Evolutionary conservation across 169 alveolate species (phyloP).

Genomic region (Cryptosporidium sp.): DNA sequence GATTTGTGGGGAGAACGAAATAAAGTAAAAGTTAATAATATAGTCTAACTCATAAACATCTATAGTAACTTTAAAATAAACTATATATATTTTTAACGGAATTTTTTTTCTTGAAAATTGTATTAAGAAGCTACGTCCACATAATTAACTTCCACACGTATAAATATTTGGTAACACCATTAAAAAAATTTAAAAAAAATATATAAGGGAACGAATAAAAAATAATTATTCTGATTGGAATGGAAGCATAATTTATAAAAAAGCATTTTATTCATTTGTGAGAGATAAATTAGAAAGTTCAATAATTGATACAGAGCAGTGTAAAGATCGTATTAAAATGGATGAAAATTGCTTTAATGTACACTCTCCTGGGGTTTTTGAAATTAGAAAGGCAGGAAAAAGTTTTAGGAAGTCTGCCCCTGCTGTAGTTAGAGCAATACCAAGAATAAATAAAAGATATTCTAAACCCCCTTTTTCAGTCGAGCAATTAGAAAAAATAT

Average conservation of each 20-base stretch:
- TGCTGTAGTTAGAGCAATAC: constrained; percentile 57
- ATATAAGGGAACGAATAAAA: neutral
- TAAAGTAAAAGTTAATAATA: neutral
- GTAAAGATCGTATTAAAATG: neutral
- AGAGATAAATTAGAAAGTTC: neutral
- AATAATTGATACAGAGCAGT: neutral
- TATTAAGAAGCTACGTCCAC: neutral
- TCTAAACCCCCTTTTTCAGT: constrained; percentile 48
- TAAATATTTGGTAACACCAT: neutral
- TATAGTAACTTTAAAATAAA: neutral
- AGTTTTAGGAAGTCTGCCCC: constrained; percentile 66
- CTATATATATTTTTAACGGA: too few relatives aligned
- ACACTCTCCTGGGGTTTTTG: constrained; percentile 62
- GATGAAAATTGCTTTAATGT: constrained; percentile 25
- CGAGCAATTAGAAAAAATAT: constrained; percentile 53
- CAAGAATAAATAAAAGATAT: constrained; percentile 62
- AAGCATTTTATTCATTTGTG: neutral
- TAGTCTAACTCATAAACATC: too few relatives aligned
- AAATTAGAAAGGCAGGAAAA: constrained; percentile 24
- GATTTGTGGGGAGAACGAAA: neutral
- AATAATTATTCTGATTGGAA: neutral
- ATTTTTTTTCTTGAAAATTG: neutral
- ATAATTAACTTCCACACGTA: constrained; percentile 14
- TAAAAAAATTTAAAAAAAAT: neutral
- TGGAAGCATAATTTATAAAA: neutral